phyloP scores from a whole-genome alignment of 768 basidiomycete genomes.

The Naematelia aurantialba region DNA sequence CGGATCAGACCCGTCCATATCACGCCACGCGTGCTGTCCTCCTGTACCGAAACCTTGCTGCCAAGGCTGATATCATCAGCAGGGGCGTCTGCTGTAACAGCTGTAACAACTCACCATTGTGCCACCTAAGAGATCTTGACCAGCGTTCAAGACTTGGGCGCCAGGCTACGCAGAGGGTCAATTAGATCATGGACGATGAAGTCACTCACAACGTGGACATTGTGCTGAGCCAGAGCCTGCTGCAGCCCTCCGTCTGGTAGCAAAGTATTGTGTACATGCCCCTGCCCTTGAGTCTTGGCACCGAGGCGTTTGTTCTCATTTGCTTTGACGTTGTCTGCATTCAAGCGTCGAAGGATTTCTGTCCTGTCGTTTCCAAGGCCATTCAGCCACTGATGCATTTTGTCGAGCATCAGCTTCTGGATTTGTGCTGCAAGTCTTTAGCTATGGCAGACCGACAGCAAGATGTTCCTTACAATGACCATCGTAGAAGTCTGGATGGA shows the following conservation, averaged over 20 bases:
- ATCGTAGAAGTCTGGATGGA: slow-evolving; percentile 47
- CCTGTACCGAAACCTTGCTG: slow-evolving; percentile 49
- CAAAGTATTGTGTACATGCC: slow-evolving; percentile 42
- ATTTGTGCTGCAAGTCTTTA: slow-evolving; percentile 29
- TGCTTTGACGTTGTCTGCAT: slow-evolving; percentile 35
- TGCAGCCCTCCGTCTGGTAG: slow-evolving; percentile 46
- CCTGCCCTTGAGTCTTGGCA: slow-evolving; percentile 26
- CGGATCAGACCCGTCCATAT: slow-evolving; percentile 21
- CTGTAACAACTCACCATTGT: slow-evolving; percentile 35
- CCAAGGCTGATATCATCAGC: slow-evolving; percentile 37
- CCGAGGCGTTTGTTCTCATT: slow-evolving; percentile 46
- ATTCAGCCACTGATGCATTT: slow-evolving; percentile 37
- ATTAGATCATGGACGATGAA: slow-evolving; percentile 10
- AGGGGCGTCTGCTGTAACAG: background rate
- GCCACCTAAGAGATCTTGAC: slow-evolving; percentile 45
- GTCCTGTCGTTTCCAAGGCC: slow-evolving; percentile 27
- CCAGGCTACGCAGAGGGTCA: slow-evolving; percentile 32
- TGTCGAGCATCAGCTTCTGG: slow-evolving; percentile 44
- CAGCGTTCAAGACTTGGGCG: slow-evolving; percentile 44
- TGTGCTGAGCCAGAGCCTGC: slow-evolving; percentile 43
- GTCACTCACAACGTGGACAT: slow-evolving; percentile 45
- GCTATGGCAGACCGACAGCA: background rate
- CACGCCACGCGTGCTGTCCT: slow-evolving; percentile 46
- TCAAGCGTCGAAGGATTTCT: slow-evolving; percentile 43
- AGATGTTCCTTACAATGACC: slow-evolving; percentile 27